Base-by-base conservation (phyloP, 2,329 filamentous ascomycete species). In the Diaporthe helianthi region DNA sequence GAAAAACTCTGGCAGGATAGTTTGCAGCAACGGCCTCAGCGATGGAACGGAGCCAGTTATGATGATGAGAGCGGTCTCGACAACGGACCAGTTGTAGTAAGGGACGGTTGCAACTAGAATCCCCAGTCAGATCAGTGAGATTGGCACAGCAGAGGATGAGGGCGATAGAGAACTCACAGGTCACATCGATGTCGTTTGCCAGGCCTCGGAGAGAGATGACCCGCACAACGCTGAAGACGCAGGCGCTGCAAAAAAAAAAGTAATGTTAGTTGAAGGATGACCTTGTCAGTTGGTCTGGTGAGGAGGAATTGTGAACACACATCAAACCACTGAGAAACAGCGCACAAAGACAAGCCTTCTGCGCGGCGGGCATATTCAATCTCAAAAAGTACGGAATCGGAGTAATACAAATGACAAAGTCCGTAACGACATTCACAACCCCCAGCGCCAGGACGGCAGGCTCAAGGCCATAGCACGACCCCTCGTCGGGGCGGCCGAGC, bases 21-120 rank as follows among this genome's bases (percentile, higher is more conserved):
- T 61, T n/a, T 49, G 46, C 10, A 68, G 17, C 9, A 78, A 69
- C 2, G 76, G 76, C 8, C 76, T 70, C 38, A 79, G 73, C 10
- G 75, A 75, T 4, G 78, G 78, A n/a, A 79, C 70, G 8, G 77
- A 79, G 12, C 77, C 77, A 70, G 77, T 78, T 38, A 78, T 73
- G 69, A 79, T 79, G 55, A 75, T 77, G 15, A 79, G 71, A 33
- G 74, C 76, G 60, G 75, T 75, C 69, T 79, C 78, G 36, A 77
- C 74, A 36, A 78, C 72, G 8, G 76, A 76, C 76, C 76, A 79
- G 68, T 78, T 73, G 53, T 78, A 72, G 54, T 75, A 75, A 0
- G 72, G 71, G 22, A 75, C 74, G 36, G 78, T 73, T 66, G 74
- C 74, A 67, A 76, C 78, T 79, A 36, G 8, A 6, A 15, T 0